Evolutionary conservation across 164 flowering plant species (phyloP).

Genomic region (Liquidambar formosana): DNA sequence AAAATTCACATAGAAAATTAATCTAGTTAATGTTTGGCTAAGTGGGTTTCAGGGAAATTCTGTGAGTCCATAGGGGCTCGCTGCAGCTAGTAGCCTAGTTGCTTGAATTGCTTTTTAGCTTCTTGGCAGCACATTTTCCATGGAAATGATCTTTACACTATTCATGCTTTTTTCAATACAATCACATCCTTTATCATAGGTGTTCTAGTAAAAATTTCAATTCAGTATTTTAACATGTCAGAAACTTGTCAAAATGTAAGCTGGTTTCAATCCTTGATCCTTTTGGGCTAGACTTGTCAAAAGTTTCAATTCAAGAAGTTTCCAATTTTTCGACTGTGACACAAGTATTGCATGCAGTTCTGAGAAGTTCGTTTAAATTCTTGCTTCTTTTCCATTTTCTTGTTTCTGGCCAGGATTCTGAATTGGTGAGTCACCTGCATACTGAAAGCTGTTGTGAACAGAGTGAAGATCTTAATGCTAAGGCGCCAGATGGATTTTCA

Average conservation of each 20-base stretch:
- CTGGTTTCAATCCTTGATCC: not conserved
- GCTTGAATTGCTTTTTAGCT: not conserved
- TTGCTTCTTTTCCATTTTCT: not conserved
- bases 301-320: not conserved
- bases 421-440: conserved; percentile 9
- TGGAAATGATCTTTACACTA: not conserved
- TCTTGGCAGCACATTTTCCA: not conserved
- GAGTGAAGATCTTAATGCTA: conserved; percentile 17
- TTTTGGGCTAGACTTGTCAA: not conserved
- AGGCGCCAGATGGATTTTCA: conserved; percentile 14
- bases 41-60: not conserved
- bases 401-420: conserved; percentile 26
- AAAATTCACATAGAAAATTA: not conserved
- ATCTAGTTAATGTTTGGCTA: not conserved
- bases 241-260: not conserved
- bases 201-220: not conserved
- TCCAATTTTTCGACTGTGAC: not conserved
- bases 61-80: not conserved
- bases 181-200: not conserved
- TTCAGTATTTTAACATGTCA: not conserved
- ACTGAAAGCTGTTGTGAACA: conserved; percentile 17
- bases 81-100: not conserved
- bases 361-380: not conserved
- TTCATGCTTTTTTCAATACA: not conserved
- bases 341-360: not conserved